phyloP scores from a whole-genome alignment of 768 basidiomycete species.

The Auricularia auricula-judae region DNA sequence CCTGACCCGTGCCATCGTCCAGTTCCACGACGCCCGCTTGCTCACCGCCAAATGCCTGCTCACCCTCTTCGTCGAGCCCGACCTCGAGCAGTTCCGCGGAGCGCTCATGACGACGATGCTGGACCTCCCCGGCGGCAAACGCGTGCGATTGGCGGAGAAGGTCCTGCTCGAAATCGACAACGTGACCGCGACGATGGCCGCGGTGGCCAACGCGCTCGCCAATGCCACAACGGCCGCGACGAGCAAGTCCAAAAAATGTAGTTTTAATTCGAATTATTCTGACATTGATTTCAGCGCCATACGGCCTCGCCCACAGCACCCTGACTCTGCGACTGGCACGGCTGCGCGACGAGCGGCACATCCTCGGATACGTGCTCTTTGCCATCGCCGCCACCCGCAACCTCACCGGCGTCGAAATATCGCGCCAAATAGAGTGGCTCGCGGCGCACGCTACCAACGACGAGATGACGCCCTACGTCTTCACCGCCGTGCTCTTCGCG shows the following conservation, averaged over 20 bases:
- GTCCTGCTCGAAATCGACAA: slow-evolving; percentile 56
- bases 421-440: slow-evolving; percentile 61
- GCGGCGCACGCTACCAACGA: slow-evolving; percentile 47
- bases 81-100: slow-evolving; percentile 40
- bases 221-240: slow-evolving; percentile 35
- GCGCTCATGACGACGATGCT: slow-evolving; percentile 36
- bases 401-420: slow-evolving; percentile 49
- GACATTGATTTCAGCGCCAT: slow-evolving; percentile 5
- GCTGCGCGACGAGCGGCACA: slow-evolving; percentile 61
- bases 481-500: slow-evolving; percentile 50
- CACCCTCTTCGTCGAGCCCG: slow-evolving; percentile 52
- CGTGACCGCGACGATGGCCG: slow-evolving; percentile 40
- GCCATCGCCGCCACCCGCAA: slow-evolving; percentile 53
- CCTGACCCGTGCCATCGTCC: slow-evolving; percentile 54
- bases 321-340: slow-evolving; percentile 60
- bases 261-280: too few relatives aligned
- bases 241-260: too few relatives aligned
- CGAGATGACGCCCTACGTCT: slow-evolving; percentile 55
- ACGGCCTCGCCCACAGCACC: slow-evolving; percentile 53
- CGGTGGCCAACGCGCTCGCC: slow-evolving; percentile 46
- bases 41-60: slow-evolving; percentile 61
- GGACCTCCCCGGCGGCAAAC: slow-evolving; percentile 21
- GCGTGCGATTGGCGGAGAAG: slow-evolving; percentile 35
- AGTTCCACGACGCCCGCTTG: slow-evolving; percentile 60
- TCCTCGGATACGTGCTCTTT: slow-evolving; percentile 50